Evolutionary conservation across 495 filamentous ascomycete species (phyloP), one percentile per base, ranked within the genome.

Genomic region (Penicillium pulvis): DNA sequence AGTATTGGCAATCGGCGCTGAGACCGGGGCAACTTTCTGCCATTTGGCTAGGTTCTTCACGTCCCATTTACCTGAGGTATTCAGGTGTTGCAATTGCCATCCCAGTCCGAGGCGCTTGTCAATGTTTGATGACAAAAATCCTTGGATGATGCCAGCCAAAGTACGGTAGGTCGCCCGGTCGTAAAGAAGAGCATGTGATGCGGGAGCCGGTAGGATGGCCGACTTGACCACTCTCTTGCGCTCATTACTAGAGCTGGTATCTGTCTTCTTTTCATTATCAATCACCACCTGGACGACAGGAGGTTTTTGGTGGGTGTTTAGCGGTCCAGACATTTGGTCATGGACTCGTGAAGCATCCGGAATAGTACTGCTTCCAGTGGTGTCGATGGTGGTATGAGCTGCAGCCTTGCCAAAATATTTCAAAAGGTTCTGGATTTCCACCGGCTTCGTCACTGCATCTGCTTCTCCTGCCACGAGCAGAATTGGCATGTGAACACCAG

Each of bases 31-130:
- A 1, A 95, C 88, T 30, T 84, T 83, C 62, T 89, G 80, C 93
- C 93, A 98, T 64, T 97, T 97, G 55, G 81, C 86, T 12, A 97
- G 84, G 70, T 98, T 98, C 78, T 98, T 97, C 57, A 98, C 90
- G 68, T 97, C 93, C 93, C 93, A 97, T 75, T 98, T 98, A 12
- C 93, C 92, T 55, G 90, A 90, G 3, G 87, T 90, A 39, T 87
- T 88, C 24, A 98, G 83, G 68, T 91, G 85, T 64, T 91, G 87
- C 17, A 97, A 77, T 74, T 98, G 93, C 93, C 93, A 98, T 16
- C 87, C 90, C 6, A 92, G 83, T 7, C 83, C 87, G 17, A 98
- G 82, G 6, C 90, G 88, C 50, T 86, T 79, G 45, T 92, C 92
- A 55, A 97, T 73, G 57, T 92, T 83, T 16, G 82, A 76, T 26